Evolutionary conservation across 164 flowering plant genomes (phyloP), one percentile per base, ranked within the genome.

Genomic region (Magnolia sinica): DNA sequence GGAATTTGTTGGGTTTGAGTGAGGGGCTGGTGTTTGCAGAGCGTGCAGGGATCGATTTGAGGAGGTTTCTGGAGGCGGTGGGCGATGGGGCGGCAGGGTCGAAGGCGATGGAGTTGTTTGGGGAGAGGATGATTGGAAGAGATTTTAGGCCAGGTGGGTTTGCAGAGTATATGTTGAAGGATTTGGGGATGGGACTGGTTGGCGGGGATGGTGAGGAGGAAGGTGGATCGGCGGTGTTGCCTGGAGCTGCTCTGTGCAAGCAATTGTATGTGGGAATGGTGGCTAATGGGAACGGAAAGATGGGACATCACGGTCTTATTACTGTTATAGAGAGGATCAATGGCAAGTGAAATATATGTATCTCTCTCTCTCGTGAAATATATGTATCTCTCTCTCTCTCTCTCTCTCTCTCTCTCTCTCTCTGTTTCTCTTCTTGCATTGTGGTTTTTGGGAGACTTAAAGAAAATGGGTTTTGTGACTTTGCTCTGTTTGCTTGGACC

Each of bases 141-240:
- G 95, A 94, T 74, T 94, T 92, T 52, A 82, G 73, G 81, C 82
- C 94, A 3, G 97, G 98, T 22, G 92, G 88, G 73, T 89, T 88
- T 76, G 89, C 86, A 0, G 92, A 89, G 85, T 89, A 91, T 73
- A 86, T 93, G 89, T 91, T 91, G 79, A 93, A 93, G 87, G 98
- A 93, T 74, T 74, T 93, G 89, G 96, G 96, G n/a, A 88, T 93
- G 92, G 92, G 86, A 1, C 80, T 89, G 27, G 86, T 86, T 79
- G 80, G 83, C 24, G 89, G 73, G 59, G 89, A 80, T 50, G 89
- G 73, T 63, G 79, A 80, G 49, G 78, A 78, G 11, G 82, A 23
- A 76, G 16, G 71, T 51, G 75, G 72, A 45, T 85, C 75, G 65
- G 87, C 81, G 73, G 92, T 86, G 50, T 73, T 90, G 84, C 97